Evolutionary conservation across 2,329 filamentous ascomycete genomes (phyloP), one percentile per base, ranked within the genome.

Genomic region (Stenocarpella maydis): DNA sequence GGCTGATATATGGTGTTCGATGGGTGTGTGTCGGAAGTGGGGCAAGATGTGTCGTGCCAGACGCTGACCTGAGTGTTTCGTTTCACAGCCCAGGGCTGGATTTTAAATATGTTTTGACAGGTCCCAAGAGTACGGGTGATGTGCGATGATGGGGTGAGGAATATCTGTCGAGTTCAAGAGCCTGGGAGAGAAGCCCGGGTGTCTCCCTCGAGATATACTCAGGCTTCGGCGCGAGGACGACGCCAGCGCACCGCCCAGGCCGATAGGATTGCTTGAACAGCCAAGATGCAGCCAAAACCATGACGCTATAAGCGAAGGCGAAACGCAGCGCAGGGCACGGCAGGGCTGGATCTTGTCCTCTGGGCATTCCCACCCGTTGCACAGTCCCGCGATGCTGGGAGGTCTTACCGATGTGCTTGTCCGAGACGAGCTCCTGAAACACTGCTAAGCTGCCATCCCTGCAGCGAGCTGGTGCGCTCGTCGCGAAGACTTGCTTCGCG

Each of bases 351-450:
- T 4, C 14, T 24, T 10, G 17, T 14, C 7, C 26, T 4, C 50
- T 6, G n/a, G n/a, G n/a, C n/a, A n/a, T n/a, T n/a, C n/a, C n/a
- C n/a, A n/a, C n/a, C 26, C 14, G 24, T 17, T 17, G 58, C 19
- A 7, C 15, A 4, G 12, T 45, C 19, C 19, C 24, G 26, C 6
- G 41, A 34, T 31, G 55, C 41, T n/a, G n/a, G n/a, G n/a, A 47
- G 34, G 34, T 60, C 31, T 45, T 24, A 61, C 39, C 41, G 39
- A 34, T 47, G 58, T 28, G 58, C 41, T 45, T 63, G 58, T 45
- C 61, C 65, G 65, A 50, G 54, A 49, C 65, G 65, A 68, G 54
- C n/a, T 45, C 47, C 45, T 68, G 65, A 61, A 68, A 68, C 65
- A 39, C 43, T 68, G 53, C 41, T 58, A 43, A 68, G 47, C 39